Base-by-base conservation (phyloP, 108 stramenopile species). In the Schizochytrium sp. region DNA sequence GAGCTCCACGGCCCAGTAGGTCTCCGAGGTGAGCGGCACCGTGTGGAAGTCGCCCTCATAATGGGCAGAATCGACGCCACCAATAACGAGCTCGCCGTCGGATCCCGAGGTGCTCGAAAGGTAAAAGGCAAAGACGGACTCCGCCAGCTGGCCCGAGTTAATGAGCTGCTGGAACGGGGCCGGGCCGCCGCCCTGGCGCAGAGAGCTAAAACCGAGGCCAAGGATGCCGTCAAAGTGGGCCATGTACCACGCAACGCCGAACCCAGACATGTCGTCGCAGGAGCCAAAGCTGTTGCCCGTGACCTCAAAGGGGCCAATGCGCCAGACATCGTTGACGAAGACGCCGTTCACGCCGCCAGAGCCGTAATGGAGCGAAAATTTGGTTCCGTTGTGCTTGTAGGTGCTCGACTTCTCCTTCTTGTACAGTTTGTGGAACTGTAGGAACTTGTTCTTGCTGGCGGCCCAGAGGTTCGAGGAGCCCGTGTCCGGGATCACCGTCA, bases 391-490 rank as follows among this genome's bases (percentile, higher is more conserved):
- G 21, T n/a, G 10, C 28, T 23, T 63, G 60, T 92, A 91, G n/a
- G 93, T 93, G 60, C 88, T 91, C 55, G 93, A 94, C 87, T 92
- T 91, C 57, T 60, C 19, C 14, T 92, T 41, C 51, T 90, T 91
- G 94, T 95, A 97, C 44, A 91, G 76, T 60, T 63, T 57, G 89
- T 96, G 95, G 8, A 72, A 41, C 16, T 90, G 92, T 87, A 96
- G 96, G 87, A 91, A 92, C 21, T 92, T 89, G 92, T 98, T 98
- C 16, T 94, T 91, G 45, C 91, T 93, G 51, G 99, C 97, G 1
- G 99, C 96, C 99, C 99, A 99, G 23, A 99, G 92, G 92, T 99
- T 97, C 60, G 95, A 93, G 23, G 96, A 97, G 48, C 99, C 99
- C 4, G 98, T 98, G 90, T 99, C 99, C 90, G 97, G 98, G 89